Base-by-base conservation (phyloP, 352 stramenopile species). In the Globisporangium parvum region DNA sequence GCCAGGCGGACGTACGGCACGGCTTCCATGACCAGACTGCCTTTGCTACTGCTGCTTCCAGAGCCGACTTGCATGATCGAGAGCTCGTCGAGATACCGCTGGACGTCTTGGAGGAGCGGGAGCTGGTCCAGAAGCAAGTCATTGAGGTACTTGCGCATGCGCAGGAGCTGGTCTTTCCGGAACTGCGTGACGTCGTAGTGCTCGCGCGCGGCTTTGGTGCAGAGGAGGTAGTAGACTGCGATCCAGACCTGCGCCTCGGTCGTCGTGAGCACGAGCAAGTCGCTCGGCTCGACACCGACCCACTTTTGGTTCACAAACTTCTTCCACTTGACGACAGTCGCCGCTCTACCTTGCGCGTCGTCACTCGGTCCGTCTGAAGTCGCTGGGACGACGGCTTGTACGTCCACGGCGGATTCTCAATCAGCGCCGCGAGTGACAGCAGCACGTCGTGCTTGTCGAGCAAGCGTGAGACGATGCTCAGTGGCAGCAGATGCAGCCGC, bases 341-440 rank as follows among this genome's bases (percentile, higher is more conserved):
- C 67, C 26, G 41, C 20, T 21, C 0, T 33, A 20, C 26, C 6
- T 26, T 53, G 12, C 11, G 9, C 3, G 23, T 10, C 17, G 46
- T n/a, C 21, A 6, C 11, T 51, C 14, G 46, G n/a, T 10, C 47
- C 8, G 47, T n/a, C 18, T 20, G 1, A n/a, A 12, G n/a, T 23
- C 31, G 41, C 48, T 5, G 48, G 5, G n/a, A 65, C 57, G 23
- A 76, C 4, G 20, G 55, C 53, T 57, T 91, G 60, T 97, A 72
- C 9, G 93, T 98, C 96, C 96, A 98, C 20, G 96, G 96, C 26
- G 96, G 94, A 63, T 98, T 97, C 59, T 99, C 96, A 15, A 99
- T 82, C 11, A 98, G 77, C 31, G 79, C 80, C 3, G 96, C 81
- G 20, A 98, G 77, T 9, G 91, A 85, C 15, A 98, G 70, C 14